Conservation (phyloP, 805 yeast genomes). For the Lachancea mirantina region DNA sequence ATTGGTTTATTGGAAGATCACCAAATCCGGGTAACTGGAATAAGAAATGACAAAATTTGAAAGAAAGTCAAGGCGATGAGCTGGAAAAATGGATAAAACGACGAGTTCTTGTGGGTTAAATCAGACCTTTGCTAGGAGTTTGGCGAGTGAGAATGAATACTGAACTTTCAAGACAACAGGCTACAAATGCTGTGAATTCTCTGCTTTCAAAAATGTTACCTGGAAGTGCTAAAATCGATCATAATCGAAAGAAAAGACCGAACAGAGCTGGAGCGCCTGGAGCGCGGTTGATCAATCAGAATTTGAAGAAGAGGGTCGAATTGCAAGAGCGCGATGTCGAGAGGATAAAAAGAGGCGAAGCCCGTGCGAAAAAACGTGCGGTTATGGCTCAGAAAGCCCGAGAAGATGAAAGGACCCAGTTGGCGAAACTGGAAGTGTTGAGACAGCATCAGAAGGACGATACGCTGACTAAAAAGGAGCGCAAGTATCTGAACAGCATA, state of each 20-base stretch:
- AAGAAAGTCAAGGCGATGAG: no score
- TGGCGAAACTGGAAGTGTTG: constrained; percentile 32
- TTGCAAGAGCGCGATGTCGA: constrained; percentile 31
- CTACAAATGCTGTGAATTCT: constrained; percentile 37
- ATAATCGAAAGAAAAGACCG: constrained; percentile 7
- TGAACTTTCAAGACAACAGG: constrained; percentile 31
- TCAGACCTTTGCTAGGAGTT: no score
- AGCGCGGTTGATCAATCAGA: constrained; percentile 35
- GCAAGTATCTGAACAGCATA: constrained; percentile 29
- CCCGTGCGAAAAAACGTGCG: constrained; percentile 24
- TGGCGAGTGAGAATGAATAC: no score
- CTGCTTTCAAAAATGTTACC: constrained; percentile 34
- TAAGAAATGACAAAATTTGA: no score
- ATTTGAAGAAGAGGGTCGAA: constrained; percentile 28
- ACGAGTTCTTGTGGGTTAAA: no score
- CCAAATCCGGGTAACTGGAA: no score
- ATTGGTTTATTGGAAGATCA: no score
- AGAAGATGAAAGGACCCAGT: constrained; percentile 22
- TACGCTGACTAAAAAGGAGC: constrained; percentile 31
- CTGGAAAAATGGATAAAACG: no score
- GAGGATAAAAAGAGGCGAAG: constrained; percentile 32
- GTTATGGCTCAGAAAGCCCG: constrained; percentile 16
- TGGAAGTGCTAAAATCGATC: constrained; percentile 25
- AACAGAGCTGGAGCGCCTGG: constrained; percentile 23
- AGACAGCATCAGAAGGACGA: constrained; percentile 28